Evolutionary conservation across 129 eudicot species (phyloP).

Genomic region (Flaveria sonorensis): DNA sequence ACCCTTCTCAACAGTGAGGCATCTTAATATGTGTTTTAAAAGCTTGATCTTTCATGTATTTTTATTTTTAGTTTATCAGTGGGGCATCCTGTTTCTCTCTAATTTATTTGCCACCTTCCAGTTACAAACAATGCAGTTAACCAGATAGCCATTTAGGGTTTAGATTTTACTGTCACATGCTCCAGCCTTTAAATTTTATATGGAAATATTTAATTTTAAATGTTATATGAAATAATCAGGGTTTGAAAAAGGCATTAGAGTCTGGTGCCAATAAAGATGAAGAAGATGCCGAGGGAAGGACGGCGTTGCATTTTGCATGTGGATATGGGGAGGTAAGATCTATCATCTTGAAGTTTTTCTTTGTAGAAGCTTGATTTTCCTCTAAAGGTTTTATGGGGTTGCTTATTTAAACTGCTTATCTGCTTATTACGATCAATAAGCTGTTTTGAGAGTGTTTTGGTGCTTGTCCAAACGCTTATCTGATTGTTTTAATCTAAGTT

Average conservation of each 20-base stretch:
- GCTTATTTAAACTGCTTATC: background rate
- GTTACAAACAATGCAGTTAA: background rate
- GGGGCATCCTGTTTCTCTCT: background rate
- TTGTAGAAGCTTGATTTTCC: background rate
- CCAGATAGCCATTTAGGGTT: background rate
- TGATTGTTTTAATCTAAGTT: background rate
- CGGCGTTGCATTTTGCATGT: constrained; percentile 97
- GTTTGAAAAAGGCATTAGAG: constrained; percentile 73
- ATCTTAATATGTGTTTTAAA: background rate
- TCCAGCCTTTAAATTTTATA: constrained; percentile 3
- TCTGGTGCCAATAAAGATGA: constrained; percentile 88
- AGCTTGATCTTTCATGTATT: background rate
- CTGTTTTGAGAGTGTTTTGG: background rate
- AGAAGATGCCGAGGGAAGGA: constrained; percentile 97
- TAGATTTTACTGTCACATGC: background rate
- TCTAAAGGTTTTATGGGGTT: background rate
- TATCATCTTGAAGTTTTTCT: background rate
- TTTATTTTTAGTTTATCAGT: background rate
- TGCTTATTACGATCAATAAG: background rate
- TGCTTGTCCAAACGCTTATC: background rate
- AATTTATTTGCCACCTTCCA: background rate
- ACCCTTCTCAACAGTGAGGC: background rate
- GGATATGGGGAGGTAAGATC: constrained; percentile 92
- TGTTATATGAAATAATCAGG: constrained; percentile 47
- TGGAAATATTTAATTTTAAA: background rate